A percentile compares a stretch with the other conserved stretches of the same genome.
Conservation (phyloP, 805 yeast species). For the Scheffersomyces stipitis region DNA sequence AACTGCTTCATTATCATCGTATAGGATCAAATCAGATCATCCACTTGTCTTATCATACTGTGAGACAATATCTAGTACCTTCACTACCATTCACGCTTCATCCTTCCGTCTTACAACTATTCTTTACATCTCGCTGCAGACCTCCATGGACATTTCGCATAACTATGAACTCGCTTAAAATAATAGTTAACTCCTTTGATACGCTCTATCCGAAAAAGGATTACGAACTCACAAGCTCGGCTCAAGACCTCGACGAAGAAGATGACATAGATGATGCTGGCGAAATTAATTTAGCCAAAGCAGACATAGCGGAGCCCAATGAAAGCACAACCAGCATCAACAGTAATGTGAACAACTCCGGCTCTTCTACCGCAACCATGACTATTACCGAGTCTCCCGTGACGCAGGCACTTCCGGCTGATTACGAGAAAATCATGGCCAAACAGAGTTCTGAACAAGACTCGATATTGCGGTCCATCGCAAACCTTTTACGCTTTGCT, state of each 20-base stretch:
- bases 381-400: background rate
- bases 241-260: constrained; percentile 8
- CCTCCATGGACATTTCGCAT: constrained; percentile 1
- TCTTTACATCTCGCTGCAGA: no score
- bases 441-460: background rate
- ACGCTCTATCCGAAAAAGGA: constrained; percentile 18
- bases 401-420: background rate
- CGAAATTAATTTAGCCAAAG: background rate
- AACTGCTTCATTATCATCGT: no score
- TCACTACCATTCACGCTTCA: no score
- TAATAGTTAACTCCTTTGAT: constrained; percentile 34
- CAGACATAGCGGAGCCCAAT: background rate
- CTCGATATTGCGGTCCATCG: background rate
- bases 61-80: no score
- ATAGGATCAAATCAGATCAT: no score
- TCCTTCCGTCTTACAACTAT: no score
- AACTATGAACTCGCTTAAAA: constrained; percentile 35
- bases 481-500: background rate
- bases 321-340: background rate
- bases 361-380: background rate
- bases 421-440: background rate
- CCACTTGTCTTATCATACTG: no score
- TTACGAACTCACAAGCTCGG: constrained; percentile 6
- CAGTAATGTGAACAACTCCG: background rate
- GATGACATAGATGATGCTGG: constrained; percentile 4